A percentile compares a stretch with the other conserved stretches of the same genome.
These are phyloP conservation scores for Cornus controversa DNA, from an alignment of 148 eudicot genomes.

Conservation along the genomic window DNA sequence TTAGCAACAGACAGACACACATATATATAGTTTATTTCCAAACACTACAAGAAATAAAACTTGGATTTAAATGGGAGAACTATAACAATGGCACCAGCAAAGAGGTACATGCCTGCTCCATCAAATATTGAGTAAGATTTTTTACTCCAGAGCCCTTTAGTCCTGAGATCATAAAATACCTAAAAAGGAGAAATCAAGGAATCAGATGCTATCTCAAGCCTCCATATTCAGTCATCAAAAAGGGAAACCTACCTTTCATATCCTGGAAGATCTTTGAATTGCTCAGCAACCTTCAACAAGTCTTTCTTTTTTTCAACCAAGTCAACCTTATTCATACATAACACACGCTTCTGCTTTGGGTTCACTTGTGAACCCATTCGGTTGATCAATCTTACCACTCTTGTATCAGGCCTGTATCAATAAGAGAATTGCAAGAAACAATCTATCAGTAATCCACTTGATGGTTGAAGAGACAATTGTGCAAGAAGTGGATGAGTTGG, in stretches of 20 bases:
- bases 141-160: constrained; percentile 91
- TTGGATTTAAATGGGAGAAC: background rate
- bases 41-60: background rate
- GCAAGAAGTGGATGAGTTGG: too few species aligned
- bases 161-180: constrained; percentile 89
- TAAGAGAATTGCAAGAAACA: background rate
- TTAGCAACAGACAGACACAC: background rate
- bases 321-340: constrained; percentile 95
- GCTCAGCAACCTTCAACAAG: constrained; percentile 71
- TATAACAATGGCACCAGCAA: constrained; percentile 8
- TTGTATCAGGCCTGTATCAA: constrained; percentile 75
- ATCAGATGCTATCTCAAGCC: constrained; percentile 8
- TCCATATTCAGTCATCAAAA: constrained; percentile 5
- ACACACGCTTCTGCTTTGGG: constrained; percentile 69
- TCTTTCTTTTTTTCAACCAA: constrained; percentile 88
- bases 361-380: constrained; percentile 71
- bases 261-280: constrained; percentile 75
- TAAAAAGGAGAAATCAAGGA: constrained; percentile 20
- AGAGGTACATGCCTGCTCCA: constrained; percentile 64
- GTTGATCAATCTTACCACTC: constrained; percentile 74
- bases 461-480: too few species aligned
- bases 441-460: background rate
- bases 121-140: constrained; percentile 65
- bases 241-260: constrained; percentile 59
- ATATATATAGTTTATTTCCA: background rate